Base-by-base conservation (phyloP, 23 red algal genomes). In the Cyanidioschyzon merolae region DNA sequence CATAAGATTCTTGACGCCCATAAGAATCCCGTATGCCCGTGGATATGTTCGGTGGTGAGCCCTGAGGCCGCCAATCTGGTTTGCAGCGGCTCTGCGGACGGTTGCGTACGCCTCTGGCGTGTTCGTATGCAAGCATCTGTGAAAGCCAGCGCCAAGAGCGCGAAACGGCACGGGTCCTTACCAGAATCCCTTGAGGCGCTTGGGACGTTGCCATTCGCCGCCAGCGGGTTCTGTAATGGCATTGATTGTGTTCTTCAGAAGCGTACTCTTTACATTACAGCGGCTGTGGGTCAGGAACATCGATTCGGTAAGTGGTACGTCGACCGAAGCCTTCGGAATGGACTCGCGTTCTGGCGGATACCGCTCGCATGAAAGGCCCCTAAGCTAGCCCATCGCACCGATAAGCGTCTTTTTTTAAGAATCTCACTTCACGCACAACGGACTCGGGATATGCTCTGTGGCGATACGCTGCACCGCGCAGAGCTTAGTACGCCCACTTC, bases 251-350 rank as follows among this genome's bases (percentile, higher is more conserved):
- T 35, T 15, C n/a, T n/a, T n/a, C 63, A 71, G 63, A 3, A 27
- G n/a, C 63, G 30, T 25, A 7, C 7, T 7, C 32, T 71, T 12
- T 71, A 88, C 0, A 34, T 90, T 30, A 79, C 78, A 1, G 74
- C 82, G 16, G 92, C 89, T 15, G 75, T 89, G 0, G 92, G 87
- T 37, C 85, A 83, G 54, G 92, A 96, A 78, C 92, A 90, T 63
- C 87, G 92, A 2, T 75, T 88, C 12, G 92, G 92, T 31, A 71
- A 87, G 38, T 96, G 92, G 92, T 37, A 80, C 29, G 75, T 71
- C 34, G 39, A 82, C 2, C 79, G 79, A 37, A 67, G 45, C n/a
- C 76, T 82, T 0, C 84, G 80, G 67, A 90, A 82, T 37, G 75
- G 77, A 34, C 58, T 90, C 1, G 63, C 63, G 2, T 25, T 71